Base-by-base conservation (phyloP, 2,329 filamentous ascomycete species). In the Chaetomium globosum region DNA sequence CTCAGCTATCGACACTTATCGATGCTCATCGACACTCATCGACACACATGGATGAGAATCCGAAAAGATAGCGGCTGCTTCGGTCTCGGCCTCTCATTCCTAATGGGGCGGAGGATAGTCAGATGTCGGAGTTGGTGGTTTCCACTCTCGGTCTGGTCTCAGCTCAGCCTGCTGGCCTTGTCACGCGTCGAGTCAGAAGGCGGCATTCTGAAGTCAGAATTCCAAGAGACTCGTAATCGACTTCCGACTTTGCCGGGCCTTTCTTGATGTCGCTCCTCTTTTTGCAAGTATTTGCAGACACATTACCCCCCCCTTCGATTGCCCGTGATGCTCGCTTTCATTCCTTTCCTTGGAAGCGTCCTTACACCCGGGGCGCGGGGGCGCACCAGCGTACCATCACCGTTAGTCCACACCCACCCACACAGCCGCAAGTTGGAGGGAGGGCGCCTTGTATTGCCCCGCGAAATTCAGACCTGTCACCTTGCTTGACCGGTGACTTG, bases 401-500 rank as follows among this genome's bases (percentile, higher is more conserved):
- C 61, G 67, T 62, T 61, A 60, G 65, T 53, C 57, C 48, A 46
- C 63, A 65, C 65, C 61, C 56, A 49, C 56, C 31, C 23, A 23
- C 28, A 43, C 39, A 43, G 39, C 26, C 1, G 26, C 21, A 54
- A 65, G 52, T 53, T 52, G 63, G 67, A 59, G 64, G 57, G 65
- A 56, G 53, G 65, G 43, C 63, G 46, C 66, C 65, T 65, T 67
- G 62, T 64, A 61, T 65, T 67, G 69, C 69, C 70, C 69, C 68
- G 64, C 66, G 61, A 65, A 64, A 66, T 60, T 59, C 52, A 68
- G 67, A 69, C 65, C 51, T 56, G 60, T 69, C 67, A 67, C 61
- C 53, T 69, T 65, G 61, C 67, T 54, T 67, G 67, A 71, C 74
- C 72, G 74, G 73, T 77, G 75, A 77, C 75, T 74, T 75, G 69